Evolutionary conservation across 2,329 filamentous ascomycete species (phyloP).

Genomic region (Sclerotinia nivalis): DNA sequence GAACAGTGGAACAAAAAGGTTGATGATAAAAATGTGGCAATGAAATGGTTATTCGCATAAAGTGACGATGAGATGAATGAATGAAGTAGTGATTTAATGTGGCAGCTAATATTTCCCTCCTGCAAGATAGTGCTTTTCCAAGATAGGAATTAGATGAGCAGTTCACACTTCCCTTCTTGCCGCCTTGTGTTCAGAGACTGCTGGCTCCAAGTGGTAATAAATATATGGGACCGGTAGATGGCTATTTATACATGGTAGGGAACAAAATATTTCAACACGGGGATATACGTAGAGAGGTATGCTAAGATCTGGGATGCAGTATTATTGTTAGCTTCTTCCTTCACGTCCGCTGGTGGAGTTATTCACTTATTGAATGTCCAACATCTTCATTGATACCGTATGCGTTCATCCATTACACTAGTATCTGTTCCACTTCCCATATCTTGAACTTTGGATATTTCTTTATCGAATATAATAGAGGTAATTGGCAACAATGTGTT

Average conservation of each 20-base stretch:
- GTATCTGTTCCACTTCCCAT: too few relatives aligned
- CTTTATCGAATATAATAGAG: too few relatives aligned
- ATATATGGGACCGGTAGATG: fast-evolving
- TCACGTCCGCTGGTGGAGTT: fast-evolving
- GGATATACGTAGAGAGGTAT: fast-evolving
- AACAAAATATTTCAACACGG: fast-evolving
- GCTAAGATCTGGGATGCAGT: not conserved
- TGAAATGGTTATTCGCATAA: too few relatives aligned
- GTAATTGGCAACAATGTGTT: too few relatives aligned
- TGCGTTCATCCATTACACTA: not conserved
- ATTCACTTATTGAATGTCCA: not conserved
- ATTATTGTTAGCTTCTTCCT: not conserved
- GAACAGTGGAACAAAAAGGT: too few relatives aligned
- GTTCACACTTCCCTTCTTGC: not conserved
- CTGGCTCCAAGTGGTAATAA: not conserved
- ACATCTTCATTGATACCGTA: fast-evolving
- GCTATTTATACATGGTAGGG: not conserved
- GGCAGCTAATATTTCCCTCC: too few relatives aligned
- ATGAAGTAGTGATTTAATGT: too few relatives aligned
- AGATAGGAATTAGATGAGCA: not conserved
- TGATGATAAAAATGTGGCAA: too few relatives aligned
- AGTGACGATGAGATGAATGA: too few relatives aligned
- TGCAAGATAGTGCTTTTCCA: not conserved
- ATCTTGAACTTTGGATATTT: not conserved
- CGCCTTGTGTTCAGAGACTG: not conserved